phyloP scores from a whole-genome alignment of 257 asterid genomes.

The Leptodermis oblonga region DNA sequence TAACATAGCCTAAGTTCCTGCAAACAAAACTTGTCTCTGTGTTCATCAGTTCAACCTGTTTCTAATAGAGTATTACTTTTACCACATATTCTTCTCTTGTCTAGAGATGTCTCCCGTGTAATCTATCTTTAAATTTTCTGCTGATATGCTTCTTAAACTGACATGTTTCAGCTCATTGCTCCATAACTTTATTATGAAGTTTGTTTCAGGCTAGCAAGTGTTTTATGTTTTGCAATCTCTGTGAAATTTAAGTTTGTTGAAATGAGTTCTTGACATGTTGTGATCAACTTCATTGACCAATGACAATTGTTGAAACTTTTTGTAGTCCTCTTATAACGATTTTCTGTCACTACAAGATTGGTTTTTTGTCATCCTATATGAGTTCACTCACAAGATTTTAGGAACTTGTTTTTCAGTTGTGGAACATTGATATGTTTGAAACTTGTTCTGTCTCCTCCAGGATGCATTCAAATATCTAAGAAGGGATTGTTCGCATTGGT shows the following conservation, averaged over 20 bases:
- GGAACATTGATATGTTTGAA: not conserved
- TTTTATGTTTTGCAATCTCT: not conserved
- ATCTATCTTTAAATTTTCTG: not conserved
- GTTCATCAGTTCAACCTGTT: not conserved
- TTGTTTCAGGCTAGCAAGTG: not conserved
- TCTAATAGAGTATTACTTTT: not conserved
- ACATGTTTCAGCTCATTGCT: not conserved
- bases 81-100: not conserved
- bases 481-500: slow-evolving; percentile 93
- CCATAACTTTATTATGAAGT: not conserved
- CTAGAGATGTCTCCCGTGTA: not conserved
- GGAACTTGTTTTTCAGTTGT: not conserved
- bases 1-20: too few relatives aligned
- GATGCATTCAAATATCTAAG: slow-evolving; percentile 84
- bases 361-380: not conserved
- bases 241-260: not conserved
- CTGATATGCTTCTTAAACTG: not conserved
- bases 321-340: not conserved
- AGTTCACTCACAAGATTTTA: not conserved
- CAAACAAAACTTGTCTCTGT: not conserved
- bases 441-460: slow-evolving; percentile 40
- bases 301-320: not conserved
- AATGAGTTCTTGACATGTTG: not conserved
- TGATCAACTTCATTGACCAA: not conserved
- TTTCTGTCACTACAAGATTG: not conserved